Evolutionary conservation across 2,329 filamentous ascomycete genomes (phyloP), one percentile per base, ranked within the genome.

Genomic region (Ascocoryne sarcoides): DNA sequence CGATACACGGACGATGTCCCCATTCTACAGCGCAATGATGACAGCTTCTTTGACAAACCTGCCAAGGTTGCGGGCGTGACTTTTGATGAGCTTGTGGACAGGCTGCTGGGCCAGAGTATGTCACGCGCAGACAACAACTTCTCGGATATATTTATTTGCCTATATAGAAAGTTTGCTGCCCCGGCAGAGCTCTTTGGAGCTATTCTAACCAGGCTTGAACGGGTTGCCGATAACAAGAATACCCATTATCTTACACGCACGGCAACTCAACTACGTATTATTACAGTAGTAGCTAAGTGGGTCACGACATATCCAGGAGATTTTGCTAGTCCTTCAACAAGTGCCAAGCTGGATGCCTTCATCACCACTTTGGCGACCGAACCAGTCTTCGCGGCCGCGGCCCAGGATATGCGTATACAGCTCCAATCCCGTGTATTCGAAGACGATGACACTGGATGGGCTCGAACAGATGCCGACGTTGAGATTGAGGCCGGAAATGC

Each of bases 371-470:
- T 96, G n/a, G 75, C 84, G 16, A 75, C 73, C 4, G 84, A 85
- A 48, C 80, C 85, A 8, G 83, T 93, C 37, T 95, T 93, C 61
- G 79, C 84, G 15, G 79, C 85, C 14, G 86, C 89, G 3, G 84
- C 87, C 3, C 82, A 85, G 51, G 87, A 95, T 57, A 92, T 98
- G 65, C 75, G 79, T 15, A 72, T 74, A n/a, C 80, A 84, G 52
- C 67, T 96, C 12, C 83, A 89, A 33, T 70, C 73, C 36, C 71
- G 69, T 43, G 80, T 88, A 2, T 68, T 76, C 4, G 84, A 94
- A 54, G 89, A 96, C 57, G 92, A 96, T 55, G 90, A 98, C 58
- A 84, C 84, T 0, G 80, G 84, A 10, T 98, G 92, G 92, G 87
- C 84, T n/a, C 84, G 80, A 55, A 76, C 78, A 34, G 90, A 96